Evolutionary conservation across 2,329 filamentous ascomycete species (phyloP), one percentile per base, ranked within the genome.

Genomic region (Pseudocercospora cruenta): DNA sequence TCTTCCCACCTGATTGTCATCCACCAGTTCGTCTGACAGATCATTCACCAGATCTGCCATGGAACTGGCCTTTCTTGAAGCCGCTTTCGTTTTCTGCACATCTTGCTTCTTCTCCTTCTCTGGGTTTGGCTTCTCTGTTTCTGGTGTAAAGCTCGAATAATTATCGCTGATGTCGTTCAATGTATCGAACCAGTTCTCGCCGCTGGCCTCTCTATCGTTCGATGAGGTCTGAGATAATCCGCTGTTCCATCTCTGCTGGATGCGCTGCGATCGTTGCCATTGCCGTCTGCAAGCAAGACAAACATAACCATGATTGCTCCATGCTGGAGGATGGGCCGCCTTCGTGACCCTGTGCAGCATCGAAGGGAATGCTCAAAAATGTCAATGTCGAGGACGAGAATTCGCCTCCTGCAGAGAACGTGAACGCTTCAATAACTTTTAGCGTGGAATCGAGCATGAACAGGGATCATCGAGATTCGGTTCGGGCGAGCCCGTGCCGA

Each of bases 91-190:
- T 19, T 54, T 58, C 55, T 57, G 53, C 26, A 21, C 53, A 28
- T 31, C 26, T 24, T 51, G 39, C 45, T 39, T 33, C 43, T 45
- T 39, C 9, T 19, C 22, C 36, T 55, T 58, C 26, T 28, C 57
- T 54, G 45, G 39, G 5, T 62, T 54, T 31, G 58, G 58, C 21
- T 58, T 19, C 31, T n/a, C 26, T 2, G 65, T 12, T n/a, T 5
- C 21, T 12, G 45, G 24, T n/a, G 45, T 26, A 19, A 51, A 33
- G 28, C 31, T 45, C 26, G 26, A 28, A 45, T 64, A 71, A 9
- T 47, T 43, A 14, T 71, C 67, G 63, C 53, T 71, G 58, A 71
- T 70, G 53, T 72, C 67, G 66, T 72, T 72, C 49, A 72, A 58
- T 9, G 62, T 58, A 28, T 69, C 68, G 59, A 68, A 69, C 66